phyloP scores from a whole-genome alignment of 1,284 basidiomycete genomes.

The Volvariella volvacea region DNA sequence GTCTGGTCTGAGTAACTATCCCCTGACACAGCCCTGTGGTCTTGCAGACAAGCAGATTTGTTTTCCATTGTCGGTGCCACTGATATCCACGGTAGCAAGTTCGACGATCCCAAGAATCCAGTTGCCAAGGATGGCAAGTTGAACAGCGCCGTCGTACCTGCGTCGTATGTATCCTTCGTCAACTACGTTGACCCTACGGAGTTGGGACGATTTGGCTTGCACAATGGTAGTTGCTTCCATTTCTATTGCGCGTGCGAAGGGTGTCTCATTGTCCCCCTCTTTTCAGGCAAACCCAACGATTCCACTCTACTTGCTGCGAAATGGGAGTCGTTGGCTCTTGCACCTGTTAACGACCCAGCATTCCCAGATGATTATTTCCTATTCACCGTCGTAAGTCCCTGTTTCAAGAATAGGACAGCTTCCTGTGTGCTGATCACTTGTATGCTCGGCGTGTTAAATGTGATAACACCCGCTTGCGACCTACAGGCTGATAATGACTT shows the following conservation, averaged over 20 bases:
- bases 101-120: constrained; percentile 48
- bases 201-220: constrained; percentile 56
- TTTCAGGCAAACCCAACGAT: constrained; percentile 35
- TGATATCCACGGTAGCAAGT: constrained; percentile 53
- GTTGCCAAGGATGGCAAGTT: constrained; percentile 47
- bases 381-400: constrained; percentile 43
- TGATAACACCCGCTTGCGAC: no score
- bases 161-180: constrained; percentile 51
- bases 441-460: no score
- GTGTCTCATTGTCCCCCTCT: neutral
- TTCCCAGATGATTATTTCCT: constrained; percentile 64
- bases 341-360: constrained; percentile 40
- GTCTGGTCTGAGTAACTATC: no score
- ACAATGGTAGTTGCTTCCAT: constrained; percentile 31
- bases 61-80: constrained; percentile 54
- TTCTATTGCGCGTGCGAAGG: constrained; percentile 3
- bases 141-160: constrained; percentile 42
- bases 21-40: neutral
- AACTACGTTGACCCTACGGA: constrained; percentile 43
- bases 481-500: constrained; percentile 60
- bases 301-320: constrained; percentile 56
- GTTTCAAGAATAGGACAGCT: neutral
- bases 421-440: no score
- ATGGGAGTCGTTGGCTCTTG: constrained; percentile 63
- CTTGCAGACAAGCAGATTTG: constrained; percentile 43